Evolutionary conservation across 495 filamentous ascomycete species (phyloP), one percentile per base, ranked within the genome.

Genomic region (Penicillium lagena): DNA sequence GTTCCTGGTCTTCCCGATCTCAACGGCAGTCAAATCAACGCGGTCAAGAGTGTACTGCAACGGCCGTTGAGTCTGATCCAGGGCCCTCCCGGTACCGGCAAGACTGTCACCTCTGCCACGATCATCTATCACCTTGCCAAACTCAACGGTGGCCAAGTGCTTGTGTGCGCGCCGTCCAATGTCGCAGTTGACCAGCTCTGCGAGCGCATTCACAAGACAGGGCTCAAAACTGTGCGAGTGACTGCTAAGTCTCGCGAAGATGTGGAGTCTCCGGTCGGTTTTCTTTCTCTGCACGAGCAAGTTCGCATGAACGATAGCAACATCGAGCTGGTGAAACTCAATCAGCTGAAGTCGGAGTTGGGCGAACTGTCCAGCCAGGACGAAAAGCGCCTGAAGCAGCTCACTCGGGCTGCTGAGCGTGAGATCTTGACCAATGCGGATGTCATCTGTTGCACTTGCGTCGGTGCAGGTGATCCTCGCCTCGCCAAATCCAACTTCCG

Each of bases 401-500:
- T 97, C 37, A 97, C 91, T 39, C 86, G 93, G 33, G 82, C 83
- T 45, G 93, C 93, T 14, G 93, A 99, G 68, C 85, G 93, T 9
- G 93, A 99, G 60, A 97, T 99, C 42, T 70, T 99, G 49, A 89
- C 71, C 64, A 96, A 95, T 42, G 93, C 93, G 2, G 93, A 99
- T 69, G 94, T 99, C 39, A 96, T 99, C 46, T 99, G 93, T 73
- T 97, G 94, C 67, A 99, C 93, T 49, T 99, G 93, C 56, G 93
- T 99, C 62, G 93, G 93, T 63, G 93, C 93, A 32, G 93, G 93
- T 49, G 93, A 99, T 65, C 93, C 93, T 46, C 85, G 93, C 51
- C 79, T 99, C 32, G 77, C 90, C 17, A 96, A 96, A 67, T 85
- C 95, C 71, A 95, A 96, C 60, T 99, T 99, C 76, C 83, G 93